Base-by-base conservation (phyloP, 108 stramenopile species). In the Aurantiochytrium sp. region DNA sequence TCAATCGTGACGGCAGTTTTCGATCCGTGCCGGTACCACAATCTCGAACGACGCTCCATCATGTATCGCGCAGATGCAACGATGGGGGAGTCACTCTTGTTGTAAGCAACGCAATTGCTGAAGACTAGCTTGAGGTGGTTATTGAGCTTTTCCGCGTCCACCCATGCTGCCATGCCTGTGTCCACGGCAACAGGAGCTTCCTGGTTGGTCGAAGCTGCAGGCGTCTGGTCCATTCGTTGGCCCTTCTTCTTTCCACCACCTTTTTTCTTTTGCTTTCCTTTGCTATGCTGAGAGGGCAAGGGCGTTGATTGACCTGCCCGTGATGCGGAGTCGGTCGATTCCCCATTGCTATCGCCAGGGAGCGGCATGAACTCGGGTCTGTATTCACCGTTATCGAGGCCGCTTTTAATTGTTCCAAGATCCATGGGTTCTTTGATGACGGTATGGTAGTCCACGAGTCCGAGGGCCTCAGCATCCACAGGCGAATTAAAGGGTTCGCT, bases 391-490 rank as follows among this genome's bases (percentile, higher is more conserved):
- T 12, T 87, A 28, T 90, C 87, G 87, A 95, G 92, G 43, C 60
- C 89, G 42, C 92, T 91, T 64, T 93, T 91, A 45, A 97, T 93
- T 4, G 96, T 96, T 1, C 96, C 97, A 8, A 97, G 93, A 89
- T 97, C 97, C 97, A 97, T 97, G 6, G 97, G 97, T 45, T 89
- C 89, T 59, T 89, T 89, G 58, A 96, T 94, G n/a, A 96, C 92
- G 35, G 90, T 43, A 69, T 97, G 97, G 92, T 99, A 99, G 92
- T 97, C 97, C 6, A 97, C 97, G 59, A 98, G 92, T 5, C 96
- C 95, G 19, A 98, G 94, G 87, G 96, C 97, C 2, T 97, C 95
- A 49, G 97, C 97, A 93, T 99, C 97, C 10, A 99, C 98, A 90
- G 97, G 93, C 89, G 93, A 90, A 91, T 95, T 93, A 94, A 99